phyloP scores from a whole-genome alignment of 176 grass and related monocot genomes.

The Urochloa ruziziensis region DNA sequence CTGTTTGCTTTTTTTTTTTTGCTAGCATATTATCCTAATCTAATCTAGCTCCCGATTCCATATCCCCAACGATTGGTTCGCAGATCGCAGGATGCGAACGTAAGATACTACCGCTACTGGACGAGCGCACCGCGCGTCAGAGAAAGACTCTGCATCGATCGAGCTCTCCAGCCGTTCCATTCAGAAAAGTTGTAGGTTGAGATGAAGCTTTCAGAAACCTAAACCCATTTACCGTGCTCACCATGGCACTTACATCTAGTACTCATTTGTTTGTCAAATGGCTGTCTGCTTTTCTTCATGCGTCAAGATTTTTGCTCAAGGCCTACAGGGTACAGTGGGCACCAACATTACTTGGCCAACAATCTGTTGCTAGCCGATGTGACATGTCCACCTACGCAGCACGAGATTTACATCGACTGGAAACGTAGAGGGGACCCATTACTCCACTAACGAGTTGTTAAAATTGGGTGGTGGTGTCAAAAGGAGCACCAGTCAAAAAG shows the following conservation, averaged over 20 bases:
- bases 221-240: not conserved
- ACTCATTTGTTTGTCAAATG: not conserved
- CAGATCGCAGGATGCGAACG: not conserved
- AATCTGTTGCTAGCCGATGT: not conserved
- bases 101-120: slow-evolving; percentile 2
- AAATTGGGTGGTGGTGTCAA: not conserved
- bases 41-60: not conserved
- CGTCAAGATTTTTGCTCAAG: not conserved
- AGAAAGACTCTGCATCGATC: not conserved
- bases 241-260: not conserved
- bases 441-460: not conserved
- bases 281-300: not conserved
- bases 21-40: not conserved
- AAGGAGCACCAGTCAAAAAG: not conserved
- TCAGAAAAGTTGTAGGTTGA: not conserved
- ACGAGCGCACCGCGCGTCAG: not conserved
- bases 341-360: not conserved
- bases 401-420: not conserved
- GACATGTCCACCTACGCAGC: not conserved
- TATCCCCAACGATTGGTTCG: not conserved
- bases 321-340: not conserved
- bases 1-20: not conserved
- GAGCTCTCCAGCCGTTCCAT: not conserved
- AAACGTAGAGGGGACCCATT: not conserved
- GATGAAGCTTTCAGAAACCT: slow-evolving; percentile 24